Base-by-base conservation (phyloP, 2,329 filamentous ascomycete genomes). In the Diaporthe ampelina region DNA sequence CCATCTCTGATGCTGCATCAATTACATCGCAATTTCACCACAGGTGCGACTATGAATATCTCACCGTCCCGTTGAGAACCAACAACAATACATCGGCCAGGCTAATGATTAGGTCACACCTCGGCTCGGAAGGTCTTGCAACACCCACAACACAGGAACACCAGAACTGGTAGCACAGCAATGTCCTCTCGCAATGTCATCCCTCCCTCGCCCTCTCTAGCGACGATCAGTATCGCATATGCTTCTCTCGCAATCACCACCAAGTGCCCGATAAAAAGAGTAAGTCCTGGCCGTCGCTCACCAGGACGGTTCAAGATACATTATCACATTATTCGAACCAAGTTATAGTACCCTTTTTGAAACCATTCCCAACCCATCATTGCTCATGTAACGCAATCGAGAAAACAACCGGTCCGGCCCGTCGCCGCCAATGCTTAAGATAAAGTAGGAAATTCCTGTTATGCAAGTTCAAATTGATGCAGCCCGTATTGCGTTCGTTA, bases 291-390 rank as follows among this genome's bases (percentile, higher is more conserved):
- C 48, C 32, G 32, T 37, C 63, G n/a, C 48, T 50, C 63, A n/a
- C 29, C 48, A 37, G 13, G 45, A 67, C 32, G 45, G 63, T 29
- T 52, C 69, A 63, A 54, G 35, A 52, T 45, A 73, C 58, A 71
- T 73, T 73, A 73, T 73, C 54, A 45, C 72, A 73, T 71, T 73
- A 61, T 61, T 61, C 43, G 56, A 61, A 70, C 65, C 61, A 40
- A 17, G 24, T 73, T 29, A 9, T 61, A 40, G 63, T 43, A 24
- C 11, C 29, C 40, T 54, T 71, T 50, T 57, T 48, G 37, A 45
- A 54, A 73, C 50, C 35, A 59, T 54, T 69, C 63, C 61, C 26
- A 43, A n/a, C 65, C 65, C 56, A 52, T 59, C 40, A 57, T 68
- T 68, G 54, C 45, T 59, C 43, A 70, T 59, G 37, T 35, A 71